phyloP scores from a whole-genome alignment of 208 protist species.

The Trypanosoma lewisi region DNA sequence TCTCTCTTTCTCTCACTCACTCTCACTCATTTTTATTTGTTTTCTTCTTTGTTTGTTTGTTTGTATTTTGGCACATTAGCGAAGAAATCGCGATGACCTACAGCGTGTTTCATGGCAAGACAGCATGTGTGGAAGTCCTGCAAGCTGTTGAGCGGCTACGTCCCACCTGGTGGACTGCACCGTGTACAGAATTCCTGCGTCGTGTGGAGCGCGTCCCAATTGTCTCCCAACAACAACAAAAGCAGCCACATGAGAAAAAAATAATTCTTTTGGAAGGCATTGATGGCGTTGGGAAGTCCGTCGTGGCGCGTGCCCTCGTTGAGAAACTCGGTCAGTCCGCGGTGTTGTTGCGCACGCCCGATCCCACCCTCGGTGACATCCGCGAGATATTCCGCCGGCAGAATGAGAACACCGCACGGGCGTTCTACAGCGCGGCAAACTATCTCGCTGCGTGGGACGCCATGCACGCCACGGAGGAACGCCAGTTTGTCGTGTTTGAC shows the following conservation, averaged over 20 bases:
- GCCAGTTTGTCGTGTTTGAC: slow-evolving; percentile 52
- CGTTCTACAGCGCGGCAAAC: slow-evolving; percentile 75
- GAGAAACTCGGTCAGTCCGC: slow-evolving; percentile 33
- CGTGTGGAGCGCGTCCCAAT: slow-evolving; percentile 2
- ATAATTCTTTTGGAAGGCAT: slow-evolving; percentile 65
- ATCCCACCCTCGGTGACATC: slow-evolving; percentile 35
- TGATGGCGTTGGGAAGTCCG: slow-evolving; percentile 74
- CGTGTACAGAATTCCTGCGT: slow-evolving; percentile 40
- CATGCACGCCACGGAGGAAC: not conserved
- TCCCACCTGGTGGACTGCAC: slow-evolving; percentile 54
- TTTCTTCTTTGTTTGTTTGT: not conserved
- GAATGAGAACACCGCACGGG: slow-evolving; percentile 40
- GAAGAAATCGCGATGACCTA: slow-evolving; percentile 10
- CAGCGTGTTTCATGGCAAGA: slow-evolving; percentile 47
- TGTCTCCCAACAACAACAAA: not conserved
- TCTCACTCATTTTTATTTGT: slow-evolving; percentile 22
- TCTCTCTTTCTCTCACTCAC: not conserved
- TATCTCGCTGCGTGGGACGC: slow-evolving; percentile 58
- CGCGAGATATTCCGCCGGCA: slow-evolving; percentile 41
- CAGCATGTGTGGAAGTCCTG: slow-evolving; percentile 41
- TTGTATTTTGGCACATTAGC: slow-evolving; percentile 15
- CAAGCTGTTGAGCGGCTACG: slow-evolving; percentile 25
- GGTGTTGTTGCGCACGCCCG: slow-evolving; percentile 42
- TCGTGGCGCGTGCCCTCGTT: slow-evolving; percentile 37
- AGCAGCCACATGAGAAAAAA: slow-evolving; percentile 9